phyloP scores from a whole-genome alignment of 2,329 filamentous ascomycete species.

The Arthrobotrys musiformis region DNA sequence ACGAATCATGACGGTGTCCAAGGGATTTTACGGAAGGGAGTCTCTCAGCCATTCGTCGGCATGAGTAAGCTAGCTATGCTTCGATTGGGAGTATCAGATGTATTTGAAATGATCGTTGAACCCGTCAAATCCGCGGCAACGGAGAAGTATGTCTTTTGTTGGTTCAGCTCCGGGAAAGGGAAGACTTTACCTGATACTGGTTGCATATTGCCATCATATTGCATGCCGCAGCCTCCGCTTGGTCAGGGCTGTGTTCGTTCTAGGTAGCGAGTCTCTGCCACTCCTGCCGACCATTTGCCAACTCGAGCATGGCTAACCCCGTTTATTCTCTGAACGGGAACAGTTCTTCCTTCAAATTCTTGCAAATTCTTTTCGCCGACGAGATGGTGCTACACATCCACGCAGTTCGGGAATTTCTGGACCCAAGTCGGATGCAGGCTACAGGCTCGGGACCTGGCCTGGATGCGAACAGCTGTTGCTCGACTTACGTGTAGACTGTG shows the following conservation, averaged over 20 bases:
- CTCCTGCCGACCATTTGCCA: constrained; percentile 34
- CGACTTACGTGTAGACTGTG: constrained; percentile 25
- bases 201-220: constrained; percentile 44
- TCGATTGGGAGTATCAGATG: constrained; percentile 16
- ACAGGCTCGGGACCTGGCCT: constrained; percentile 33
- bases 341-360: no score
- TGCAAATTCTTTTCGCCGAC: constrained; percentile 33
- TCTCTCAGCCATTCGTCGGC: constrained; percentile 27
- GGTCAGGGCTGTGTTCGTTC: constrained; percentile 43
- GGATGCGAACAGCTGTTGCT: constrained; percentile 15
- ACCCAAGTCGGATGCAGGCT: constrained; percentile 30
- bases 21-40: constrained; percentile 5
- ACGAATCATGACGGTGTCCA: not conserved
- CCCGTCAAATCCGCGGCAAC: constrained; percentile 15
- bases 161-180: constrained; percentile 21
- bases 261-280: constrained; percentile 48
- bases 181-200: constrained; percentile 4
- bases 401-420: constrained; percentile 25
- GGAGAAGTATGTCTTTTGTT: not conserved
- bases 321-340: not conserved
- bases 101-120: constrained; percentile 46
- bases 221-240: constrained; percentile 25
- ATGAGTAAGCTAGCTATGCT: constrained; percentile 47
- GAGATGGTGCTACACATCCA: not conserved
- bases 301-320: constrained; percentile 22